Evolutionary conservation across 129 eudicot species (phyloP).

Genomic region (Arctium minus): DNA sequence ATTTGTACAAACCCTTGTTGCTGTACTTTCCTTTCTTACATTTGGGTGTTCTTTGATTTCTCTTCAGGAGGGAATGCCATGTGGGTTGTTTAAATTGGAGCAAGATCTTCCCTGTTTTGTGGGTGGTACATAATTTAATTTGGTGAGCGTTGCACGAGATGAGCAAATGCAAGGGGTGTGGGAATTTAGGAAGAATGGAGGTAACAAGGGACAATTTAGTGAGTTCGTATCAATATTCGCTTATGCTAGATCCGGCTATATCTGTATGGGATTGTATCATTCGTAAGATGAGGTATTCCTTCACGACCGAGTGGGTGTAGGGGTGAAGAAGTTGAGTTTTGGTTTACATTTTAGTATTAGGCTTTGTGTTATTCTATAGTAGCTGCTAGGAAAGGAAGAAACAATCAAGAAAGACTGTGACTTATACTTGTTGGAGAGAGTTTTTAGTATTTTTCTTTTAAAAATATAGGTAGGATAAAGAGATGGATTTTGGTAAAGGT

Average conservation of each 20-base stretch:
- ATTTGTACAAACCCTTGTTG: background rate
- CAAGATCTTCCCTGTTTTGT: conserved; percentile 10
- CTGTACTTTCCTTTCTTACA: background rate
- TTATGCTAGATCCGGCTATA: conserved; percentile 69
- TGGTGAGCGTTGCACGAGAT: conserved; percentile 33
- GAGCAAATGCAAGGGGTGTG: conserved; percentile 47
- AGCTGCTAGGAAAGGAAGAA: conserved; percentile 14
- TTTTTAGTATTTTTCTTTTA: background rate
- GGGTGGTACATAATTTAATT: conserved; percentile 4
- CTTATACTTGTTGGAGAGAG: conserved; percentile 26
- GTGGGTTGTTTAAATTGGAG: conserved; percentile 37
- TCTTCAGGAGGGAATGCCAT: conserved; percentile 50
- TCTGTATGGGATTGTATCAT: conserved; percentile 89
- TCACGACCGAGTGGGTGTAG: conserved; percentile 99
- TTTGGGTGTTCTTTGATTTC: conserved; percentile 10
- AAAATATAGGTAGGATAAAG: conserved; percentile 6
- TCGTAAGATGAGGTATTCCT: conserved; percentile 83
- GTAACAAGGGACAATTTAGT: conserved; percentile 23
- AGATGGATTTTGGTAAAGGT: conserved; percentile 63
- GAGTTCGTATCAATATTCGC: conserved; percentile 59
- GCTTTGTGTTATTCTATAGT: conserved; percentile 15
- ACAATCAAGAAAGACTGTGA: conserved; percentile 15
- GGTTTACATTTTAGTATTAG: conserved; percentile 7
- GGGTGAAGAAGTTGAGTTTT: conserved; percentile 1
- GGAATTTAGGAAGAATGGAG: conserved; percentile 51